Conservation (phyloP, 805 yeast species). For the Candida taoyuanica region DNA sequence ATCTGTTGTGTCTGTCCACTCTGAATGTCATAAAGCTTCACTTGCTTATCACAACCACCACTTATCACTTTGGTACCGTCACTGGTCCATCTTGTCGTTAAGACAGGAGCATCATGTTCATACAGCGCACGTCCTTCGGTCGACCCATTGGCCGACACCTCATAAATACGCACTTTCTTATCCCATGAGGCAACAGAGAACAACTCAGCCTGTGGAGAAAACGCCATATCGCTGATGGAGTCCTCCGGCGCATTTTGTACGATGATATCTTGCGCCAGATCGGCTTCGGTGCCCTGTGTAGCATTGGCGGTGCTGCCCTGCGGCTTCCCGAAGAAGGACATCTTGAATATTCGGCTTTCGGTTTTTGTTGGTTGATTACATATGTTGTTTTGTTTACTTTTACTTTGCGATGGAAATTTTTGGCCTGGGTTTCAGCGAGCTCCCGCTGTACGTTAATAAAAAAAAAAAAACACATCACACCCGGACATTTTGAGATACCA, state of each 20-base stretch:
- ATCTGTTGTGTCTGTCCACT: slow-evolving; percentile 79
- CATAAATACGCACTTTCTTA: slow-evolving; percentile 88
- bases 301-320: slow-evolving; percentile 20
- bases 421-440: too few species aligned
- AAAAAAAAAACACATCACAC: too few species aligned
- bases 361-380: too few species aligned
- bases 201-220: slow-evolving; percentile 83
- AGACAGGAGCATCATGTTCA: slow-evolving; percentile 86
- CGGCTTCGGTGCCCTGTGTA: slow-evolving; percentile 31
- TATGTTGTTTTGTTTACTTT: too few species aligned
- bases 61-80: slow-evolving; percentile 87
- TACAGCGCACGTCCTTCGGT: slow-evolving; percentile 85
- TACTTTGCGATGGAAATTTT: too few species aligned
- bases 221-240: slow-evolving; percentile 75
- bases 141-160: slow-evolving; percentile 67
- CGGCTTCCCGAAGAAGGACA: slow-evolving; percentile 36
- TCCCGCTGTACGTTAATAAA: too few species aligned
- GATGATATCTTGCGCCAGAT: slow-evolving; percentile 63
- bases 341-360: too few species aligned
- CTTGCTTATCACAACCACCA: slow-evolving; percentile 90
- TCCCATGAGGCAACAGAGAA: slow-evolving; percentile 89
- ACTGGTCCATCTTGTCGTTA: slow-evolving; percentile 72
- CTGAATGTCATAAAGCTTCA: slow-evolving; percentile 74
- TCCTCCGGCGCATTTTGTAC: slow-evolving; percentile 88
- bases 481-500: too few species aligned